Evolutionary conservation across 2,329 filamentous ascomycete species (phyloP), one percentile per base, ranked within the genome.

Genomic region (Dendrostoma leiphaemia): DNA sequence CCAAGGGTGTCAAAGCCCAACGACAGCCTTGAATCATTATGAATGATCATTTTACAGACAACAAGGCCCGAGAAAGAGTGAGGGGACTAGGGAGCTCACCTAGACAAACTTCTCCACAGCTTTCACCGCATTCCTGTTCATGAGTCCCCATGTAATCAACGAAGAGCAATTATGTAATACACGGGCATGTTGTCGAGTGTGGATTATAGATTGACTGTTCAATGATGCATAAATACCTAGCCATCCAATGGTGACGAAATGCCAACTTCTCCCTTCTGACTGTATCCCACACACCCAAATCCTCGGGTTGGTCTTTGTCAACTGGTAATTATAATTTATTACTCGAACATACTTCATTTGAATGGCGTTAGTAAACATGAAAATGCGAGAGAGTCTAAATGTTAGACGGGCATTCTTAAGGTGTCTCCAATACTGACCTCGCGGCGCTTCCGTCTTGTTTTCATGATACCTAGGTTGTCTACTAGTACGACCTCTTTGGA

Each of bases 271-370:
- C 76, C 76, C n/a, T n/a, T n/a, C n/a, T n/a, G 28, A 79, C 76
- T 1, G 77, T 80, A 60, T 80, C 77, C 72, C 74, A 80, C 6
- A 79, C 77, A 6, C 69, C 77, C 24, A 79, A 67, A 2, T 75
- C 75, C 56, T 74, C 71, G 51, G 79, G 7, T 63, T 68, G 34
- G 79, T 72, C 12, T 69, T 57, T 29, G 66, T 59, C 23, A 59
- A 47, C n/a, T n/a, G n/a, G 26, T 62, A 65, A 43, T 71, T 65
- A 4, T 59, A 61, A 54, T 65, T 67, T 19, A 65, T 64, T 43
- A 73, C 67, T 40, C 69, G 66, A 1, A 73, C 72, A 44, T 72
- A 64, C 2, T 58, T 60, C 28, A 62, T 53, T 64, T 72, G 48
- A n/a, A n/a, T n/a, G 4, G 17, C 13, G 28, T 3, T 1, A 9